Conservation (phyloP, 257 asterid genomes). For the Voacanga thouarsii region DNA sequence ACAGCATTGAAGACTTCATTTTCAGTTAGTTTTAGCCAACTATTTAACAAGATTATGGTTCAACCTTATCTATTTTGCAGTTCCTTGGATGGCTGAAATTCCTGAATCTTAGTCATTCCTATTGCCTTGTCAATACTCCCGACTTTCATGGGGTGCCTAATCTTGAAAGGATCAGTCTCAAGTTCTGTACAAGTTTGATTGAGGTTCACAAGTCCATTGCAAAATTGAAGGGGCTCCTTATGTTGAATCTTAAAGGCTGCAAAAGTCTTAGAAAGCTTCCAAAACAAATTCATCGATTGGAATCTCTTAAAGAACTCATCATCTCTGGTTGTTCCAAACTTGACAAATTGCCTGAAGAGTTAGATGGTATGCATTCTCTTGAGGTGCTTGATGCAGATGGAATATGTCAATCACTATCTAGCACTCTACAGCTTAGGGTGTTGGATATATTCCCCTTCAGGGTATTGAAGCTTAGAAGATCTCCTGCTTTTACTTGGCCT, state of each 20-base stretch:
- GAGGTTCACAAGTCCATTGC: slow-evolving; percentile 14
- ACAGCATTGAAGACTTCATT: neutral
- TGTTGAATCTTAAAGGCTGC: too few relatives aligned
- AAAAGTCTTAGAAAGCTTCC: neutral
- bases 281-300: neutral
- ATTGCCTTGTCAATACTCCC: too few relatives aligned
- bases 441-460: neutral
- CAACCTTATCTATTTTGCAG: slow-evolving; percentile 5
- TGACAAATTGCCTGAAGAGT: neutral
- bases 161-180: too few relatives aligned
- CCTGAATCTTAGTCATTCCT: slow-evolving; percentile 10
- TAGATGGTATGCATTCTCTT: slow-evolving; percentile 6
- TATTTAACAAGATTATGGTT: neutral
- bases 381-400: slow-evolving; percentile 11
- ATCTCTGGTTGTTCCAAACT: slow-evolving; percentile 11
- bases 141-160: too few relatives aligned
- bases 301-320: neutral
- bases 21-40: neutral
- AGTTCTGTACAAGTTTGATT: too few relatives aligned
- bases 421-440: neutral
- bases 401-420: neutral
- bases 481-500: neutral
- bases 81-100: slow-evolving; percentile 1
- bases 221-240: neutral
- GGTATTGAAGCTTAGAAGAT: neutral